phyloP scores from a whole-genome alignment of 2,329 filamentous ascomycete genomes.

The Mycosphaerelloides madeirae region DNA sequence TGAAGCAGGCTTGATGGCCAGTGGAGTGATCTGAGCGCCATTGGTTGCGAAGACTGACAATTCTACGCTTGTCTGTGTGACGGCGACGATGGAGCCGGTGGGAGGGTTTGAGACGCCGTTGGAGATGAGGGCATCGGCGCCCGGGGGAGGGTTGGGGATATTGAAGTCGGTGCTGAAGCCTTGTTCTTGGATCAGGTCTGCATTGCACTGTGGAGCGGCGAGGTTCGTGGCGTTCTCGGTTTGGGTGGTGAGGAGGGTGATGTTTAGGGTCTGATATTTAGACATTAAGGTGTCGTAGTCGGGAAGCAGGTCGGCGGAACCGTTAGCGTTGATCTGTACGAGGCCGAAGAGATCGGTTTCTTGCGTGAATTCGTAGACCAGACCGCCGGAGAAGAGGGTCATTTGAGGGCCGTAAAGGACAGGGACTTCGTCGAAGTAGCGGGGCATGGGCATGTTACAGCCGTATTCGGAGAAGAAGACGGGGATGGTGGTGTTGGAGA shows the following conservation, averaged over 20 bases:
- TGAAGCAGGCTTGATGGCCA: conserved; percentile 55
- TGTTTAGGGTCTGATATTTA: conserved; percentile 72
- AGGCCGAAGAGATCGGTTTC: conserved; percentile 58
- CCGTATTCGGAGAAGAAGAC: conserved; percentile 81
- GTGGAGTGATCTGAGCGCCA: conserved; percentile 57
- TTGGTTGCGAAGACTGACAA: conserved; percentile 54
- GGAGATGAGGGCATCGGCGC: conserved; percentile 67
- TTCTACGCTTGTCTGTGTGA: conserved; percentile 54
- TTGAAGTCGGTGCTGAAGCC: conserved; percentile 77
- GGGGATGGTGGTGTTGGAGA: conserved; percentile 62
- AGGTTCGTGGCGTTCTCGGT: conserved; percentile 54
- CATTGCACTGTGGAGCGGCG: conserved; percentile 59
- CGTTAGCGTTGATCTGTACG: conserved; percentile 42
- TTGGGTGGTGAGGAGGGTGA: conserved; percentile 59
- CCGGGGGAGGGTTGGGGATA: conserved; percentile 63
- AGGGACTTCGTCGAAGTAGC: conserved; percentile 70
- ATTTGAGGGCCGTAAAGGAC: conserved; percentile 69
- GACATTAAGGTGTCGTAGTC: conserved; percentile 64
- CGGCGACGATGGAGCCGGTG: conserved; percentile 51
- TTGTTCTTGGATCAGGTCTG: conserved; percentile 60
- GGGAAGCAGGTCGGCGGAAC: conserved; percentile 38
- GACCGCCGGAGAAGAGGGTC: conserved; percentile 67
- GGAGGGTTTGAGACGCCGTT: conserved; percentile 66
- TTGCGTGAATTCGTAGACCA: conserved; percentile 77
- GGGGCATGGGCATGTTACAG: conserved; percentile 68